Percentiles rank a stretch among this genome's conserved stretches.
Evolutionary conservation across 441 rosid genomes (phyloP).

Genomic region (Erodium trifolium): DNA sequence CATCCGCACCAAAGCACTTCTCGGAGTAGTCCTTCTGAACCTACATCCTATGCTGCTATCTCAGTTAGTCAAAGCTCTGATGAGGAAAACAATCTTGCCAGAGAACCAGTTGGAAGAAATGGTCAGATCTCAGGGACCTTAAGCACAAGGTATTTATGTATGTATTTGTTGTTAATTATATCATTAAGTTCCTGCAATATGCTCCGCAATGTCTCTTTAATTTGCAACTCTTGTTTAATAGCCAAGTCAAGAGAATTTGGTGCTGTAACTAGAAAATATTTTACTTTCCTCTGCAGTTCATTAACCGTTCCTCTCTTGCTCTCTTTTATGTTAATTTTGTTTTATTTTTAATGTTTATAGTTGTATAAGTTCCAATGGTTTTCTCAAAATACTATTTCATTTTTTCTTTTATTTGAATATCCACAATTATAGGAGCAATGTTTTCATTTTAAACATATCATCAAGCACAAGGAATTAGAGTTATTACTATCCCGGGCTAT

Average conservation of each 20-base stretch:
- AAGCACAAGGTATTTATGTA: conserved; percentile 39
- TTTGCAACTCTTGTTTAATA: too few relatives aligned
- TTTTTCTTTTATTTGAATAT: too few relatives aligned
- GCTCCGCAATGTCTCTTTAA: too few relatives aligned
- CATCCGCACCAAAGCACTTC: conserved; percentile 48
- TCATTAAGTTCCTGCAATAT: too few relatives aligned
- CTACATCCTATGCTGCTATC: conserved; percentile 54
- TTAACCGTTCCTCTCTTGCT: background rate
- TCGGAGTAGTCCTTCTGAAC: conserved; percentile 33
- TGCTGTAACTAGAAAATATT: too few relatives aligned
- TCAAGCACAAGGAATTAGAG: background rate
- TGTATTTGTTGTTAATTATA: too few relatives aligned
- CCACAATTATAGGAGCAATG: background rate
- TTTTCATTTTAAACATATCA: background rate
- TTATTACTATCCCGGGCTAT: background rate
- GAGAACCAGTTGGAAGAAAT: conserved; percentile 27
- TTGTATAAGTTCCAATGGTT: background rate
- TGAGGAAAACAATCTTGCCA: conserved; percentile 35
- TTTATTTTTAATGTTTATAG: too few relatives aligned
- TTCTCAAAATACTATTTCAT: background rate
- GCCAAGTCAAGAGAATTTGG: too few relatives aligned
- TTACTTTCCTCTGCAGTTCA: background rate
- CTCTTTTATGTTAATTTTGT: too few relatives aligned
- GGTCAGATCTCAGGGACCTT: conserved; percentile 34
- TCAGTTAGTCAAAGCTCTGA: conserved; percentile 50